Evolutionary conservation across 1,284 basidiomycete species (phyloP), one percentile per base, ranked within the genome.

Genomic region (Fomitopsis betulina): DNA sequence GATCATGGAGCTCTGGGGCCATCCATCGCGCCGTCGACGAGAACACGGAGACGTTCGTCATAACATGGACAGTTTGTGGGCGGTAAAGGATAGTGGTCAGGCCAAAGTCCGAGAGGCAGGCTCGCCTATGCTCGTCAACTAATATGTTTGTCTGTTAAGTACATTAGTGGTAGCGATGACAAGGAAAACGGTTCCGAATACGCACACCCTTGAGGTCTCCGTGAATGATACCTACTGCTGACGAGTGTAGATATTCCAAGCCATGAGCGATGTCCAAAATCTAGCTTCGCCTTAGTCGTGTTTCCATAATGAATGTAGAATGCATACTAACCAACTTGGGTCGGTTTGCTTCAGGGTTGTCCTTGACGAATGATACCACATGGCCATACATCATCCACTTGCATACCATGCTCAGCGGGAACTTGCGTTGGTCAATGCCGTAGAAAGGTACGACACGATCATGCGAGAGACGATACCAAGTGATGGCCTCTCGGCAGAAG

Each of bases 171-270:
- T 8, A 15, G 4, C 35, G 13, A 15, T 12, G 1, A 15, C 35
- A 37, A 37, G 19, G 17, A 5, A 21, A 17, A 19, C 6, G 6
- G 5, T 35, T 12, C 12, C 2, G 35, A 3, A 35, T 32, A 15
- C 49, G 10, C 32, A 59, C 58, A 2, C 58, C 58, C 50, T 59
- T 59, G 1, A 59, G 39, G 32, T 59, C 58, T 7, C 58, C 58
- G 25, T 59, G 58, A 15, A 59, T 47, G 30, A 59, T 52, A 17
- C 33, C 35, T 8, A 52, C 37, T 5, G 43, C 33, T 3, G 6
- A 17, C 17, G 49, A 51, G n/a, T 59, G 58, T 23, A 59, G 25
- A 52, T 55, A 59, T 27, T 39, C 37, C 39, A 59, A 30, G 5
- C 58, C 58, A 10, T 50, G 43, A 17, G 40, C 43, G 15, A 59